phyloP scores from a whole-genome alignment of 148 eudicot genomes.

The Vaccinium darrowii region DNA sequence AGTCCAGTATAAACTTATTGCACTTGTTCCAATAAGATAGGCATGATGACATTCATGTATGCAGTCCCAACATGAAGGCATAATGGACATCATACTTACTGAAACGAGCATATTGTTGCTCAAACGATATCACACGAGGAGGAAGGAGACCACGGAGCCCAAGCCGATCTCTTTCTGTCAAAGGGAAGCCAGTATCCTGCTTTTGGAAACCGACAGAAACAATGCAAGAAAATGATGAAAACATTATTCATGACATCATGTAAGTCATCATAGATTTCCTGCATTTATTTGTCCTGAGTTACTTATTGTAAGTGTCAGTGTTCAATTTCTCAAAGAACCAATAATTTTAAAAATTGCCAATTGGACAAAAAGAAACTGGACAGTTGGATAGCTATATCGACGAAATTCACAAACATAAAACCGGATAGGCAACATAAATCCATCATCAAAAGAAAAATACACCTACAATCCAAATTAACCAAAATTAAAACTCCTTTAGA shows the following conservation, averaged over 20 bases:
- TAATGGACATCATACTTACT: conserved; percentile 47
- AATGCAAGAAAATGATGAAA: neutral
- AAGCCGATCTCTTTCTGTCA: conserved; percentile 94
- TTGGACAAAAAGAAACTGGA: neutral
- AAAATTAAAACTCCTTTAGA: neutral
- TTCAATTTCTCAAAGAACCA: neutral
- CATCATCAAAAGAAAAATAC: neutral
- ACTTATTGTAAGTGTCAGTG: neutral
- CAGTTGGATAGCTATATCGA: neutral
- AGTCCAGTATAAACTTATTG: neutral
- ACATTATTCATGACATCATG: neutral
- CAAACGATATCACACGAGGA: conserved; percentile 89
- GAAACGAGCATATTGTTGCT: conserved; percentile 92
- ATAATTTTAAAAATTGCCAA: neutral
- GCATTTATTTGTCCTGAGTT: neutral
- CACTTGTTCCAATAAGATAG: neutral
- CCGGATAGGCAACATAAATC: neutral
- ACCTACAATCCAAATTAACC: neutral
- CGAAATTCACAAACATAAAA: neutral
- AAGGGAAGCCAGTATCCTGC: conserved; percentile 93
- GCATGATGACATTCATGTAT: neutral
- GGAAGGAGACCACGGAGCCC: conserved; percentile 99
- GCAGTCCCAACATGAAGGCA: neutral
- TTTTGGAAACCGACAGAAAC: conserved; percentile 15
- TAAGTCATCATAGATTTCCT: neutral